Evolutionary conservation across 1,284 basidiomycete genomes (phyloP).

Genomic region (Takashimella tepidaria): DNA sequence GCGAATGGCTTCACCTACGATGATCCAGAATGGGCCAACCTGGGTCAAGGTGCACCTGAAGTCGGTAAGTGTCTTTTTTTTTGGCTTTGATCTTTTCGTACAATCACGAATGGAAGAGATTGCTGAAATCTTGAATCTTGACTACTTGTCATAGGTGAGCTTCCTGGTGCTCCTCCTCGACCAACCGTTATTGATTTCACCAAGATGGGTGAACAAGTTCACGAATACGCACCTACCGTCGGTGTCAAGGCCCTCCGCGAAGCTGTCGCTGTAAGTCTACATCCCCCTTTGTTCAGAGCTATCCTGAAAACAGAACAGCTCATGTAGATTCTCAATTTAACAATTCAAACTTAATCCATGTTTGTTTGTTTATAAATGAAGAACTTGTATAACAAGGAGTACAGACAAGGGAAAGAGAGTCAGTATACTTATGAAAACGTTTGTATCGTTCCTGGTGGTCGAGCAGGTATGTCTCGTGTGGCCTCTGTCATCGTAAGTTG

Average conservation of each 20-base stretch:
- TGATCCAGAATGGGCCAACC: constrained; percentile 68
- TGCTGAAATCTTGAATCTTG: too few relatives aligned
- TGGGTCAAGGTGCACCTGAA: constrained; percentile 82
- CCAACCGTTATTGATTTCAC: constrained; percentile 58
- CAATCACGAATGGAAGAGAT: too few relatives aligned
- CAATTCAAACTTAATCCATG: too few relatives aligned
- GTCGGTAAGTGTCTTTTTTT: constrained; percentile 9
- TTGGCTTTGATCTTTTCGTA: not conserved
- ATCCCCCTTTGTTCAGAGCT: too few relatives aligned
- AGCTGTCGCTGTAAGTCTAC: constrained; percentile 29
- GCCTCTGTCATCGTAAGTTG: constrained; percentile 67
- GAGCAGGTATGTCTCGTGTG: constrained; percentile 80
- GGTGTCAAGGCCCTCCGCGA: constrained; percentile 63
- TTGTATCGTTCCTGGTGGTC: constrained; percentile 65
- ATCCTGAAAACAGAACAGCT: too few relatives aligned
- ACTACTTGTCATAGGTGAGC: constrained; percentile 53
- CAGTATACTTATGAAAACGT: constrained; percentile 84
- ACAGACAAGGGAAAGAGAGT: constrained; percentile 69
- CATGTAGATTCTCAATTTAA: too few relatives aligned
- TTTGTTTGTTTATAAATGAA: too few relatives aligned
- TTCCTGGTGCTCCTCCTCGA: constrained; percentile 67
- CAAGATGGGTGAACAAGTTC: constrained; percentile 61
- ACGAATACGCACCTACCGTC: constrained; percentile 90
- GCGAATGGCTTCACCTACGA: constrained; percentile 82
- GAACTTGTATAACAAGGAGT: constrained; percentile 78